Percentiles rank a stretch among this genome's conserved stretches.
Conservation (phyloP, 2,329 filamentous ascomycete genomes). For the Diaporthe ampelina region DNA sequence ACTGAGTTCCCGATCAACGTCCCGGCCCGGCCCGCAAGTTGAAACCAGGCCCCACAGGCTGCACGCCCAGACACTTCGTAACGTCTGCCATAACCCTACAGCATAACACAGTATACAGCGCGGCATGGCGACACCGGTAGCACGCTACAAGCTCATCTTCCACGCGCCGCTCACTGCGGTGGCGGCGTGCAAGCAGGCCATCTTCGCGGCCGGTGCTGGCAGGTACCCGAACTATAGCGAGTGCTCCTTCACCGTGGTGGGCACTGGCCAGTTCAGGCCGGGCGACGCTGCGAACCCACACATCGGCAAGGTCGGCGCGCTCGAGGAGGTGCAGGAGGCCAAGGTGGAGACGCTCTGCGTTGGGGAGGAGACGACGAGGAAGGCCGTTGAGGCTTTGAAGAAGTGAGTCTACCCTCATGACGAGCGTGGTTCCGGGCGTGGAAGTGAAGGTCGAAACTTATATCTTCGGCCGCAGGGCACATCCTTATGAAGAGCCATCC, state of each 20-base stretch:
- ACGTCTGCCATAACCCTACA: neutral
- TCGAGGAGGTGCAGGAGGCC: slow-evolving; percentile 73
- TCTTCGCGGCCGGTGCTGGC: slow-evolving; percentile 72
- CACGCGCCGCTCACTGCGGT: slow-evolving; percentile 60
- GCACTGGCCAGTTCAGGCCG: slow-evolving; percentile 76
- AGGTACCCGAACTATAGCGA: slow-evolving; percentile 69
- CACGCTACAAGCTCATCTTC: slow-evolving; percentile 60
- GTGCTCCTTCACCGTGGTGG: slow-evolving; percentile 64
- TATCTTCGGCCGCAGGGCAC: slow-evolving; percentile 53
- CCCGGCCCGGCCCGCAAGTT: slow-evolving; percentile 13
- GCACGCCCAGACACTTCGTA: neutral
- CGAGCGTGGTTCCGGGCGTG: neutral
- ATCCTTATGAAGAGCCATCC: slow-evolving; percentile 67
- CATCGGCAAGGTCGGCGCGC: slow-evolving; percentile 68
- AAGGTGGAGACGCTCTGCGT: slow-evolving; percentile 74
- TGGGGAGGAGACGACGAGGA: slow-evolving; percentile 68
- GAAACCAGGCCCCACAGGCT: neutral
- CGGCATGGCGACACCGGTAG: slow-evolving; percentile 30
- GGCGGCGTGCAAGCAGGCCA: slow-evolving; percentile 66
- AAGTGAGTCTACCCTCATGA: slow-evolving; percentile 55
- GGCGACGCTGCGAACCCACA: slow-evolving; percentile 72
- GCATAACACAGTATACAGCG: neutral
- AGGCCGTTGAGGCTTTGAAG: slow-evolving; percentile 75
- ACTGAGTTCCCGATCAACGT: neutral
- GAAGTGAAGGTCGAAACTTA: slow-evolving; percentile 38